Percentiles rank a stretch among this genome's conserved stretches.
phyloP scores from a whole-genome alignment of 2,329 filamentous ascomycete genomes.

The Biscogniauxia mediterranea region DNA sequence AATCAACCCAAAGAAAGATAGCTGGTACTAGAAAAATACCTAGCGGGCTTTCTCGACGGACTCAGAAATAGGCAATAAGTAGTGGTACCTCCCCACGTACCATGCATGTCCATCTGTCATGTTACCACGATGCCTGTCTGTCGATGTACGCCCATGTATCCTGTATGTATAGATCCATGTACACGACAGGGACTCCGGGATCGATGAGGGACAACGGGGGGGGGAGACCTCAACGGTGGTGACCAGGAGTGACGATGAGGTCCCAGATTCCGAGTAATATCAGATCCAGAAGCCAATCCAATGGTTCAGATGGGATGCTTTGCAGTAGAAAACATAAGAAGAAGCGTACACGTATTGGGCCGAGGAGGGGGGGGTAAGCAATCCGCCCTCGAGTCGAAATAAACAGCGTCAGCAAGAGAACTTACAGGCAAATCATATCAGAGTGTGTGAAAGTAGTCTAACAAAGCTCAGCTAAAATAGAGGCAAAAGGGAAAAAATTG shows the following conservation, averaged over 20 bases:
- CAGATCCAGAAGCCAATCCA: conserved; percentile 23
- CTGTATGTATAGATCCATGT: conserved; percentile 32
- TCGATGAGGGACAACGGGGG: conserved; percentile 26
- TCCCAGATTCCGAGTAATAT: conserved; percentile 20
- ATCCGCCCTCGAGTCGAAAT: conserved; percentile 27
- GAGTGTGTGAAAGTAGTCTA: conserved; percentile 17
- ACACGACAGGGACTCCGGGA: conserved; percentile 30
- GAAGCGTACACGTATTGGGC: conserved; percentile 22
- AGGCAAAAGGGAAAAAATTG: conserved; percentile 14
- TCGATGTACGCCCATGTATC: conserved; percentile 32
- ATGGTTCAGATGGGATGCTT: conserved; percentile 19
- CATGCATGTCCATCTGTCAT: conserved; percentile 38
- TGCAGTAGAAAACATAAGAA: conserved; percentile 15
- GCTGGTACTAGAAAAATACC: conserved; percentile 31
- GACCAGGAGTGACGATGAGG: conserved; percentile 22
- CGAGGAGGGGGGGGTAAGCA: conserved; percentile 25
- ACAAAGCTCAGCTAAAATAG: conserved; percentile 23
- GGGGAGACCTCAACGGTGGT: conserved; percentile 11
- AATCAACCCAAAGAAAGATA: conserved; percentile 35
- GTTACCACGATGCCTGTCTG: conserved; percentile 34
- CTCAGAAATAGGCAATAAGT: conserved; percentile 19
- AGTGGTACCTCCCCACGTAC: conserved; percentile 31
- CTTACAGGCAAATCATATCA: conserved; percentile 28
- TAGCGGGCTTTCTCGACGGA: conserved; percentile 20
- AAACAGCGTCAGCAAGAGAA: conserved; percentile 26